phyloP scores from a whole-genome alignment of 805 yeast species.

The Komagataella pseudopastoris region DNA sequence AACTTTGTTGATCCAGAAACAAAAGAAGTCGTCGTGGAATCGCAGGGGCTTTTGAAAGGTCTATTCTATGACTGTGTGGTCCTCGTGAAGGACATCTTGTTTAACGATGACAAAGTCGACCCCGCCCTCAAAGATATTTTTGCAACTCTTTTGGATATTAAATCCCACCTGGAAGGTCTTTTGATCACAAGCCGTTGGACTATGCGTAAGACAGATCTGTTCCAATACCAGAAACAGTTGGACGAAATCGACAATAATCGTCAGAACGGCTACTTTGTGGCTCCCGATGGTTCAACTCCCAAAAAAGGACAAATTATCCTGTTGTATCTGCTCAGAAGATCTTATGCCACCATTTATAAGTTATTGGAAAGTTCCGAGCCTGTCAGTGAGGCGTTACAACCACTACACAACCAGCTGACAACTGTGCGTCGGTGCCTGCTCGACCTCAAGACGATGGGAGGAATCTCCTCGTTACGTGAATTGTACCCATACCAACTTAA shows the following conservation, averaged over 20 bases:
- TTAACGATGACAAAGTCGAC: conserved; percentile 31
- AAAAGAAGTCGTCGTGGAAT: conserved; percentile 6
- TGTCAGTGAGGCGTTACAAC: conserved; percentile 85
- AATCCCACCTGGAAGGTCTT: conserved; percentile 66
- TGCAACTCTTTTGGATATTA: conserved; percentile 47
- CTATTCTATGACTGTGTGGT: conserved; percentile 75
- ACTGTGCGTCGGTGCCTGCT: conserved; percentile 84
- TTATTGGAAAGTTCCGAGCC: conserved; percentile 89
- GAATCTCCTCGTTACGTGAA: conserved; percentile 76
- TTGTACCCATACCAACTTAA: conserved; percentile 94
- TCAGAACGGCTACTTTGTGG: conserved; percentile 41
- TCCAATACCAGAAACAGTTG: conserved; percentile 63
- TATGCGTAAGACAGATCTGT: conserved; percentile 87
- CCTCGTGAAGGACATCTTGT: conserved; percentile 51
- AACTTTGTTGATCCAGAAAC: conserved; percentile 22
- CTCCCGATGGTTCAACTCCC: conserved; percentile 9
- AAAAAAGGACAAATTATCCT: conserved; percentile 47
- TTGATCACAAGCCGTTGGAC: conserved; percentile 96
- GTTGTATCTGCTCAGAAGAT: conserved; percentile 73
- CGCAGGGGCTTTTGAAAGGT: conserved; percentile 48
- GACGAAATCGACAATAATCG: conserved; percentile 64
- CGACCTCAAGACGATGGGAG: conserved; percentile 88
- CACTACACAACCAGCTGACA: conserved; percentile 83
- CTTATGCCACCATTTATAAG: conserved; percentile 84
- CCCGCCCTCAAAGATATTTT: conserved; percentile 46